Conservation (phyloP, 2,329 filamentous ascomycete genomes). For the Nemania diffusa region DNA sequence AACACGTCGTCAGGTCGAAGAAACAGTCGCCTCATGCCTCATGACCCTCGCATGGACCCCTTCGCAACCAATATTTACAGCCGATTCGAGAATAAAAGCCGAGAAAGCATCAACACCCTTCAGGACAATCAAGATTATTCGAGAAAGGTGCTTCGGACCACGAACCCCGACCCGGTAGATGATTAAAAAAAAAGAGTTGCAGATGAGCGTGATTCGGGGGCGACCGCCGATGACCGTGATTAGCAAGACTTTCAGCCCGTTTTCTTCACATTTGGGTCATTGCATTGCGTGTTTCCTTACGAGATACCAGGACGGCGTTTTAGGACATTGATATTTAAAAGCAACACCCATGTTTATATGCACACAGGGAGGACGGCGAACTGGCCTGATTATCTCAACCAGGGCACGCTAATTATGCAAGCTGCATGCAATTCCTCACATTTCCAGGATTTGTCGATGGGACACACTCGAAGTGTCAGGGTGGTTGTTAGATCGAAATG, state of each 20-base stretch:
- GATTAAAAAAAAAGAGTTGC: conserved; percentile 37
- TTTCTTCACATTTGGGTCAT: conserved; percentile 47
- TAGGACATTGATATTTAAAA: conserved; percentile 37
- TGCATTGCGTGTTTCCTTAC: conserved; percentile 52
- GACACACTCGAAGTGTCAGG: conserved; percentile 4
- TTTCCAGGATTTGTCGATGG: conserved; percentile 32
- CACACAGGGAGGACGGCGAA: conserved; percentile 38
- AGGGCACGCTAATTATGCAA: conserved; percentile 13
- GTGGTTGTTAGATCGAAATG: conserved; percentile 40
- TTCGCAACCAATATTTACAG: conserved; percentile 67
- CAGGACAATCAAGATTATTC: conserved; percentile 75
- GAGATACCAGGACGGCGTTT: conserved; percentile 61
- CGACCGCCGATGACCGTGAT: conserved; percentile 44
- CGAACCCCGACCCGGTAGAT: conserved; percentile 67
- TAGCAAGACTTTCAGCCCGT: conserved; percentile 48
- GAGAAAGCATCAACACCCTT: conserved; percentile 71
- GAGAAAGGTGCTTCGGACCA: conserved; percentile 69
- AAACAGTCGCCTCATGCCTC: conserved; percentile 65
- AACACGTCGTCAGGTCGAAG: conserved; percentile 58
- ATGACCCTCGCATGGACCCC: conserved; percentile 72
- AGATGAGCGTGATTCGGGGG: conserved; percentile 31
- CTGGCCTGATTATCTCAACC: neutral
- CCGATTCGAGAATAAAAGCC: conserved; percentile 65
- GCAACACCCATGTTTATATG: conserved; percentile 36
- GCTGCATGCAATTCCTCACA: conserved; percentile 32